Conservation (phyloP, 2,329 filamentous ascomycete genomes). For the Fusarium xylarioides region DNA sequence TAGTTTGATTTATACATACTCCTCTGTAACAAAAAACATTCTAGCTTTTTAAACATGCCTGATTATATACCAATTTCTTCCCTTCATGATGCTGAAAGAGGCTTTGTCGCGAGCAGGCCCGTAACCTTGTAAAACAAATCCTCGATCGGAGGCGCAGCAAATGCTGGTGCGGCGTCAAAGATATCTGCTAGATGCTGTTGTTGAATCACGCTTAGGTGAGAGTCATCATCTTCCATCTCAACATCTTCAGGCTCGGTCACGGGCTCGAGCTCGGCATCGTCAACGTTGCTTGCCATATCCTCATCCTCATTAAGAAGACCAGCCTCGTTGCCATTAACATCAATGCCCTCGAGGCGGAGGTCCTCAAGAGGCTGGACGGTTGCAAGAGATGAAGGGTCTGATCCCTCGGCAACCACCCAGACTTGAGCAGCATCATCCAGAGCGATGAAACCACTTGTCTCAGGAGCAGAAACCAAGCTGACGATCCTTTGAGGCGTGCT, state of each 20-base stretch:
- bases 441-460: constrained; percentile 76
- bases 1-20: constrained; percentile 30
- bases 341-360: constrained; percentile 57
- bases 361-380: constrained; percentile 66
- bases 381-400: constrained; percentile 61
- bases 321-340: constrained; percentile 42
- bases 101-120: constrained; percentile 65
- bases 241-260: constrained; percentile 55
- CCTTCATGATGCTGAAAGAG: constrained; percentile 46
- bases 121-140: constrained; percentile 81
- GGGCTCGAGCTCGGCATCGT: constrained; percentile 50
- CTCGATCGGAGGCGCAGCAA: constrained; percentile 75
- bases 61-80: constrained; percentile 26
- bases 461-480: constrained; percentile 70
- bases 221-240: constrained; percentile 58
- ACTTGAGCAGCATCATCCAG: constrained; percentile 81
- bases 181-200: constrained; percentile 74
- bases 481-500: constrained; percentile 68
- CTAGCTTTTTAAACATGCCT: constrained; percentile 15
- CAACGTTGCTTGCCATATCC: constrained; percentile 55
- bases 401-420: constrained; percentile 68
- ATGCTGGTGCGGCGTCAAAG: constrained; percentile 74
- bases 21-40: constrained; percentile 10
- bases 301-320: constrained; percentile 52
- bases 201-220: constrained; percentile 68